Evolutionary conservation across 495 filamentous ascomycete genomes (phyloP).

Genomic region (Polyplosphaeria fusca): DNA sequence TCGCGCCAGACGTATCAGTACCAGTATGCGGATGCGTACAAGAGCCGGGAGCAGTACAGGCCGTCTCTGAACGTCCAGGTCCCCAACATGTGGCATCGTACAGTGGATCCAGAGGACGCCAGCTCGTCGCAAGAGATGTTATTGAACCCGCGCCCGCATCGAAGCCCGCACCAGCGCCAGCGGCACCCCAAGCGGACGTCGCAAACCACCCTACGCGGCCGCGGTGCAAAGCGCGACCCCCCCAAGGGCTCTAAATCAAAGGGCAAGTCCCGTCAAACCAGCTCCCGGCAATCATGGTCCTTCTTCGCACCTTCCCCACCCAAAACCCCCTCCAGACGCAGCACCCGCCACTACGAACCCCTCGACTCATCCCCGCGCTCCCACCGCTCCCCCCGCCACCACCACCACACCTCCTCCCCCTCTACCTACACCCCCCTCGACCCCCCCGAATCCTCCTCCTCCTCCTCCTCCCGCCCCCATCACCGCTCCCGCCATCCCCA

Average conservation of each 20-base stretch:
- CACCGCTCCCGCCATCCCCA: constrained; percentile 24
- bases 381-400: constrained; percentile 17
- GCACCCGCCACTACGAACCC: constrained; percentile 7
- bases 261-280: constrained; percentile 8
- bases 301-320: constrained; percentile 25
- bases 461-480: constrained; percentile 8
- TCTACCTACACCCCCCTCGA: constrained; percentile 7
- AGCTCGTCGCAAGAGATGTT: constrained; percentile 31
- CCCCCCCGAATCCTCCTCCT: constrained; percentile 3
- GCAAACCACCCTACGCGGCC: constrained; percentile 22
- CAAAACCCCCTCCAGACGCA: constrained; percentile 16
- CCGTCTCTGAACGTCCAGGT: constrained; percentile 26
- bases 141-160: constrained; percentile 28
- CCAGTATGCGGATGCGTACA: constrained; percentile 13
- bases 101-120: constrained; percentile 15
- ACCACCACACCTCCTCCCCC: neutral
- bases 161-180: constrained; percentile 27
- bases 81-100: constrained; percentile 23
- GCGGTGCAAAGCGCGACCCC: constrained; percentile 32
- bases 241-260: constrained; percentile 26
- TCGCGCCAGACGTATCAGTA: constrained; percentile 3
- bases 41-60: constrained; percentile 17
- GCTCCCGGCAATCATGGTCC: constrained; percentile 15
- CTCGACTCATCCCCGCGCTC: constrained; percentile 13
- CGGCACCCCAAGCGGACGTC: constrained; percentile 26